Evolutionary conservation across 176 grass and related monocot genomes (phyloP), one percentile per base, ranked within the genome.

Genomic region (Carex parvula): DNA sequence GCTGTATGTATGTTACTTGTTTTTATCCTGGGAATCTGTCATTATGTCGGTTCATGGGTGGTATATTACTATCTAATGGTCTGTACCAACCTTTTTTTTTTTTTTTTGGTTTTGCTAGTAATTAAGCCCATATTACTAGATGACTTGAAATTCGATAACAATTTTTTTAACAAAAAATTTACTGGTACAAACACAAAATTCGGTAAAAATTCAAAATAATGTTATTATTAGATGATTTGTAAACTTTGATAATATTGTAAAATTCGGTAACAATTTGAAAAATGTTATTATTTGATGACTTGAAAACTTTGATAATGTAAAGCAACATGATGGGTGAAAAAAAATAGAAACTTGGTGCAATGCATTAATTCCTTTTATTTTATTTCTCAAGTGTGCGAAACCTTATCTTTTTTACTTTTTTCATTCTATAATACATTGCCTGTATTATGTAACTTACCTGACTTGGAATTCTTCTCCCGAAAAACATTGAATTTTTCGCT

Each of bases 371-470:
- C 5, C 15, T 58, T n/a, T 18, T 18, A n/a, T 58, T 58, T 6
- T 58, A 6, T 46, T 35, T 35, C 3, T 35, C 42, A 46, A 57
- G 55, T 57, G 55, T 57, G 55, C 42, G 22, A 1, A 64, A 12
- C 26, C 10, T 3, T 35, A 1, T 71, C 39, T 11, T 62, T 8
- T 24, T 35, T 17, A 26, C 7, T 32, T 73, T 55, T 10, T 39
- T 24, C 35, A 39, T 39, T 39, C 4, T 39, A 39, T 39, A 39
- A 39, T 37, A 37, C 37, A 39, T 39, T 39, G 37, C 37, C 4
- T 39, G 37, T 5, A 39, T 39, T 39, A 39, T 39, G 37, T 39
- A 56, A 64, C 73, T 56, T 58, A 90, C 88, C 73, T 84, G 37
- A 39, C 37, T 39, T 39, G 37, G 37, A 39, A 39, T 39, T 39